These are phyloP conservation scores for Candolleomyces eurysporus DNA, from an alignment of 768 basidiomycete species.

Conservation along the genomic window DNA sequence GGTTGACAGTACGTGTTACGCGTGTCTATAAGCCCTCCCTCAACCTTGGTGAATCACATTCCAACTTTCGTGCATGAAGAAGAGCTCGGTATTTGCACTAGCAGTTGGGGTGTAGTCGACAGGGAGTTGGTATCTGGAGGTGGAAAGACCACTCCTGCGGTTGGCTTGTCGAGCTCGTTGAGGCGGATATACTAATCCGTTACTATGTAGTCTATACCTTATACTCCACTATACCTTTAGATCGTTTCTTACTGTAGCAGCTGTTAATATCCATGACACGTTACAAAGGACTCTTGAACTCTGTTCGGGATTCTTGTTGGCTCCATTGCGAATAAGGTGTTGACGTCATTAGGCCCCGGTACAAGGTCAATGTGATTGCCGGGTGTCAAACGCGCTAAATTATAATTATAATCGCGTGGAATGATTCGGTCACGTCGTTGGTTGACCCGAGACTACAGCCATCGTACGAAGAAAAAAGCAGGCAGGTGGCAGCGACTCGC, in stretches of 20 bases:
- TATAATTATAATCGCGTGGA: too few species aligned
- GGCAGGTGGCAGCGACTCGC: too few species aligned
- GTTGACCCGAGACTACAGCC: too few species aligned
- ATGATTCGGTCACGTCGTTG: too few species aligned
- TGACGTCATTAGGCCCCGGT: too few species aligned
- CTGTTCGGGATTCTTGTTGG: too few species aligned
- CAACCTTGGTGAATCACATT: slow-evolving; percentile 25
- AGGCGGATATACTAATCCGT: slow-evolving; percentile 10
- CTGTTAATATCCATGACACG: too few species aligned
- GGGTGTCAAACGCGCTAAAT: too few species aligned
- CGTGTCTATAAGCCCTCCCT: slow-evolving; percentile 29
- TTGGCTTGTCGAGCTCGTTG: slow-evolving; percentile 28
- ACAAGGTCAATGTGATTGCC: too few species aligned
- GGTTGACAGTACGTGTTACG: slow-evolving; percentile 36
- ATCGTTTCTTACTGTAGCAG: background rate
- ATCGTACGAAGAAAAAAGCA: too few species aligned
- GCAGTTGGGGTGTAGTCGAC: slow-evolving; percentile 36
- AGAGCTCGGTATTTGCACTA: slow-evolving; percentile 34
- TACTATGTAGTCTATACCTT: background rate
- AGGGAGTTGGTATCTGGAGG: slow-evolving; percentile 35
- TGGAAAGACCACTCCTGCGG: slow-evolving; percentile 37
- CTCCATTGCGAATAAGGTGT: too few species aligned
- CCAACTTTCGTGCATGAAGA: slow-evolving; percentile 37
- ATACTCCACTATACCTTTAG: background rate
- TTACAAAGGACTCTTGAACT: too few species aligned